Conservation (phyloP, 495 filamentous ascomycete species). For the Extremus antarcticus region DNA sequence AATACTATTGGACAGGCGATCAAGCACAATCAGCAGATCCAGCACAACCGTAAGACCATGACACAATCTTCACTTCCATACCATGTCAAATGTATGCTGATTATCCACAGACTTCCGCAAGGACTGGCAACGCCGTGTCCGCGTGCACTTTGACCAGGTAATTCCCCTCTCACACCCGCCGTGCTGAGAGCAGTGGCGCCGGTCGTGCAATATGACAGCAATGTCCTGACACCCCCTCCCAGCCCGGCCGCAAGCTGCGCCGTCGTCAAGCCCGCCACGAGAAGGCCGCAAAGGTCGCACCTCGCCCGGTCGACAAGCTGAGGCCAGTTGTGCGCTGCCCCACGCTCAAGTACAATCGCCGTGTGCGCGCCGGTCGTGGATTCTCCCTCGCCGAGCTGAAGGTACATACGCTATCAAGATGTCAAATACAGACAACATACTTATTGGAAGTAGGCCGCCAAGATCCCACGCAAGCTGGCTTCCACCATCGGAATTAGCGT, state of each 20-base stretch:
- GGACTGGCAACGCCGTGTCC: constrained; percentile 98
- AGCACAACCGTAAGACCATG: constrained; percentile 72
- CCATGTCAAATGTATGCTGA: background rate
- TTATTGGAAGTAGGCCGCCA: constrained; percentile 58
- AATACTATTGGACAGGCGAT: constrained; percentile 43
- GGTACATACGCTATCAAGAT: constrained; percentile 44
- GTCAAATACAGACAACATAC: background rate
- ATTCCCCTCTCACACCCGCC: constrained; percentile 32
- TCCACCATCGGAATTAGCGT: constrained; percentile 93
- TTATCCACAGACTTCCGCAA: constrained; percentile 83
- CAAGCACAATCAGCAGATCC: constrained; percentile 99
- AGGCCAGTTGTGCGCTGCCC: constrained; percentile 92
- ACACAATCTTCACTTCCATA: background rate
- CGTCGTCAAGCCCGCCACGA: constrained; percentile 78
- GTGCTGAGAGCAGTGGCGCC: constrained; percentile 35
- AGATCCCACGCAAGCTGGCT: constrained; percentile 87
- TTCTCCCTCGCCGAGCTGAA: constrained; percentile 96
- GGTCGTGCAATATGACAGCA: constrained; percentile 28
- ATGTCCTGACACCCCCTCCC: constrained; percentile 29
- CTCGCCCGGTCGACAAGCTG: constrained; percentile 93
- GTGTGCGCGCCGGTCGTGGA: constrained; percentile 88
- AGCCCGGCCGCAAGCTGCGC: constrained; percentile 90
- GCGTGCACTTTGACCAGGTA: constrained; percentile 99
- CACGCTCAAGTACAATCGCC: constrained; percentile 95
- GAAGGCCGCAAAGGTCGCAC: constrained; percentile 89